Conservation (phyloP, 805 yeast genomes). For the Sugiyamaella valdiviana region DNA sequence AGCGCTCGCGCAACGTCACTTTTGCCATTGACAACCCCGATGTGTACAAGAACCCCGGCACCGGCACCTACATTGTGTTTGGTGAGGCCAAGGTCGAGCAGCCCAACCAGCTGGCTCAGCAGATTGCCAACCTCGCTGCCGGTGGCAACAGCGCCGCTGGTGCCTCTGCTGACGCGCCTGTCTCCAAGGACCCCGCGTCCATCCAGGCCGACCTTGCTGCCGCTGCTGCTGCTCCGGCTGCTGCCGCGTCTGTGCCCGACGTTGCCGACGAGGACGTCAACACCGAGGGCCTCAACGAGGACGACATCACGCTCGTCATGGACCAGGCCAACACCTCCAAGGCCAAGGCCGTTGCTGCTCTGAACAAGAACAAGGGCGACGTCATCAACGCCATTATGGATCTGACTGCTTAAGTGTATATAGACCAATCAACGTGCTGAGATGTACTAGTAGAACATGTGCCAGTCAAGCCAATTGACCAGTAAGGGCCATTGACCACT, state of each 20-base stretch:
- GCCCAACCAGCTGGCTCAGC: slow-evolving; percentile 76
- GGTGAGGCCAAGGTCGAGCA: slow-evolving; percentile 98
- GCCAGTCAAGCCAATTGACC: no score
- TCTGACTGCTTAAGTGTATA: slow-evolving; percentile 32
- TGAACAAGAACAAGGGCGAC: slow-evolving; percentile 83
- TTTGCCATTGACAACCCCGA: slow-evolving; percentile 91
- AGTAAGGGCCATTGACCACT: no score
- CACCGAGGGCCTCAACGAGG: slow-evolving; percentile 73
- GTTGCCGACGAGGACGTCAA: slow-evolving; percentile 74
- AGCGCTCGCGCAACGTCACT: slow-evolving; percentile 84
- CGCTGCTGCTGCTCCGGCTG: slow-evolving; percentile 32
- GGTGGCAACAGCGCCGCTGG: slow-evolving; percentile 40
- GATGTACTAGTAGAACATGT: not conserved
- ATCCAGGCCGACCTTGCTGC: slow-evolving; percentile 27
- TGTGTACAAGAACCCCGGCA: slow-evolving; percentile 84
- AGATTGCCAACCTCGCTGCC: slow-evolving; percentile 61
- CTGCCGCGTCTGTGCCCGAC: slow-evolving; percentile 44
- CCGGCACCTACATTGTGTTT: slow-evolving; percentile 90
- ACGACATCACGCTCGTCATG: slow-evolving; percentile 77
- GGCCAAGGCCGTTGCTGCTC: slow-evolving; percentile 86
- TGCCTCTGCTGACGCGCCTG: slow-evolving; percentile 34
- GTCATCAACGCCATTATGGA: slow-evolving; percentile 92
- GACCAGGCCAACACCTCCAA: slow-evolving; percentile 89
- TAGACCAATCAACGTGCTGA: no score
- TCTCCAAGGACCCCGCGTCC: slow-evolving; percentile 28